These are phyloP conservation scores for Pseudocercospora crystallina DNA, from an alignment of 2,329 filamentous ascomycete species.

Conservation along the genomic window DNA sequence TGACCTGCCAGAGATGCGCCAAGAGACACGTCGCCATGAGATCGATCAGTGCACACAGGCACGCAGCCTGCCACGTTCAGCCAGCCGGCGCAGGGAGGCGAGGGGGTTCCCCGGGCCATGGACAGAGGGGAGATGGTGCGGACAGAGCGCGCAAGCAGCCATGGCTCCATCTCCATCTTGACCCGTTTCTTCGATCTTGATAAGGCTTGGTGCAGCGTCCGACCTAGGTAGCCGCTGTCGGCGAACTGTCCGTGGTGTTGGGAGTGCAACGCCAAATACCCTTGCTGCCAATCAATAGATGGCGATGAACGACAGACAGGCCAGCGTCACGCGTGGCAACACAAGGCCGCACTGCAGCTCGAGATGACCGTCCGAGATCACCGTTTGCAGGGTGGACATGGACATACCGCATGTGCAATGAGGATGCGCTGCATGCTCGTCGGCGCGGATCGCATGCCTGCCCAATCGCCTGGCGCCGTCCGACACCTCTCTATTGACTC, in stretches of 20 bases:
- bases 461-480: slow-evolving; percentile 9
- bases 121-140: background rate
- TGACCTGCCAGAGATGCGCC: slow-evolving; percentile 10
- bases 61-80: slow-evolving; percentile 17
- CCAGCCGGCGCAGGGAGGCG: slow-evolving; percentile 7
- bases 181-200: slow-evolving; percentile 4
- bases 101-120: background rate
- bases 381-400: slow-evolving; percentile 9
- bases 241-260: slow-evolving; percentile 15
- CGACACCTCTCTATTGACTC: slow-evolving; percentile 16
- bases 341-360: slow-evolving; percentile 3
- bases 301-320: slow-evolving; percentile 11
- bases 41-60: background rate
- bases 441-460: slow-evolving; percentile 9
- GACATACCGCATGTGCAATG: slow-evolving; percentile 1
- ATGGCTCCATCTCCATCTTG: slow-evolving; percentile 3
- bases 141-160: slow-evolving; percentile 14
- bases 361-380: slow-evolving; percentile 8
- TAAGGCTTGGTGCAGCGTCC: slow-evolving; percentile 20
- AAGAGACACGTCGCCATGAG: background rate
- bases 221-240: background rate
- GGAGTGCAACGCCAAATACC: slow-evolving; percentile 19
- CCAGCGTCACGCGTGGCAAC: slow-evolving; percentile 17
- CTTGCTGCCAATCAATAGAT: slow-evolving; percentile 20
- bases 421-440: too few species aligned